Evolutionary conservation across 805 yeast species (phyloP), one percentile per base, ranked within the genome.

Genomic region (Yueomyces sp.): DNA sequence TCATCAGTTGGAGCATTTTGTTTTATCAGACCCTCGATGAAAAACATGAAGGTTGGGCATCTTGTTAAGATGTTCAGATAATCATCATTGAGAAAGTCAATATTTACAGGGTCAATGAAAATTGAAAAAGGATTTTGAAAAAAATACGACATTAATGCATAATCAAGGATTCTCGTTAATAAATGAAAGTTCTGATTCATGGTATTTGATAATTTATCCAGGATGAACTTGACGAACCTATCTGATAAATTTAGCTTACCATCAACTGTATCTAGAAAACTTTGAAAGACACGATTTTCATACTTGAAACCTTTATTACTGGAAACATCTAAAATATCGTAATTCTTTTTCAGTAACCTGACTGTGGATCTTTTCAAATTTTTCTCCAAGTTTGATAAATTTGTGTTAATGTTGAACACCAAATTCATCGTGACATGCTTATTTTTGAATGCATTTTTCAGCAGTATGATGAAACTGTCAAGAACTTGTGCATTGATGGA

Each of bases 1-100:
- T 61, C 63, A 11, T 52, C 50, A 5, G 51, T 43, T 5, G 63
- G 43, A 4, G 58, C 61, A 26, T 49, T 47, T 34, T 54, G 53
- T 37, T 52, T 50, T 8, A 58, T 47, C 36, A 61, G 45, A 3
- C 56, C 56, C 40, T 60, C 63, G n/a, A 61, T 47, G 43, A 58
- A 61, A 40, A 53, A 53, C 63, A 60, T 59, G 40, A 56, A 61
- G 0, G 65, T 59, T 4, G 63, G 63, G 43, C 65, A 61, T 43
- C 52, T 57, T 2, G 50, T 44, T 3, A 61, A 45, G 41, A 54
- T 44, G 26, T 52, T 45, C 9, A 57, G 46, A 45, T 61, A 60
- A 8, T 50, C 46, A n/a, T 55, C 60, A 38, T 54, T 51, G 5
- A 60, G 42, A 40, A 45, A 49, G 32, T 49, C 54, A n/a, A 55